These are phyloP conservation scores for Aureobasidium sp. DNA, from an alignment of 2,329 filamentous ascomycete genomes.

Conservation along the genomic window DNA sequence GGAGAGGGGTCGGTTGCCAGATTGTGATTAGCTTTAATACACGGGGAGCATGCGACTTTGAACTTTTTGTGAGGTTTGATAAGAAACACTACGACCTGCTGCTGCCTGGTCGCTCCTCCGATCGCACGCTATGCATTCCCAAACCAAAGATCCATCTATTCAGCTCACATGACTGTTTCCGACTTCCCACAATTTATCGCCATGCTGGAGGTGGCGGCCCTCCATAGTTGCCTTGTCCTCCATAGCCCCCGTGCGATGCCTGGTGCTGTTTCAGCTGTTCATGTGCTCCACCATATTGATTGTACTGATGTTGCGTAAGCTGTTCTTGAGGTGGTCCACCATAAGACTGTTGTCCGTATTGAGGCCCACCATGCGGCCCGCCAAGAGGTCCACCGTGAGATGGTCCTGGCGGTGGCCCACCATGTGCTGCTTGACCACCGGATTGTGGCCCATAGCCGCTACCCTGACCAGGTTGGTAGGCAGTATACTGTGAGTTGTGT, in stretches of 20 bases:
- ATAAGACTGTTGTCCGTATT: slow-evolving; percentile 9
- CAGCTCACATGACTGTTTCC: background rate
- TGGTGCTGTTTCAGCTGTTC: slow-evolving; percentile 2
- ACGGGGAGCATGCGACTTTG: background rate
- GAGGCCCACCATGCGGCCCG: background rate
- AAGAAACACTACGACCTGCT: background rate
- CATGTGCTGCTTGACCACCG: slow-evolving; percentile 2
- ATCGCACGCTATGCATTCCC: slow-evolving; percentile 4
- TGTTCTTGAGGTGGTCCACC: slow-evolving; percentile 4
- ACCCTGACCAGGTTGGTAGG: slow-evolving; percentile 17
- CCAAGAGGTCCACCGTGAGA: background rate
- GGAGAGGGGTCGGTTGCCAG: no score
- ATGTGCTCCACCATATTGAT: slow-evolving; percentile 11
- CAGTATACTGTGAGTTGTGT: slow-evolving; percentile 19
- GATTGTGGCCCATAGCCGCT: slow-evolving; percentile 19
- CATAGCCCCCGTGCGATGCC: slow-evolving; percentile 12
- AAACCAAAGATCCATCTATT: background rate
- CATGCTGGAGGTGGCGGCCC: slow-evolving; percentile 24
- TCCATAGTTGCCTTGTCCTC: slow-evolving; percentile 18
- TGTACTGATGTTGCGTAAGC: slow-evolving; percentile 12
- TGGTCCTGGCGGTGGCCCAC: slow-evolving; percentile 1
- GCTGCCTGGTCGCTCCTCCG: background rate
- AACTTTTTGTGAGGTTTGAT: background rate
- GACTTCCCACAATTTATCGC: slow-evolving; percentile 18
- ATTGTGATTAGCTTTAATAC: no score